phyloP scores from a whole-genome alignment of 2,329 filamentous ascomycete genomes.

The Cytospora paraplurivora region DNA sequence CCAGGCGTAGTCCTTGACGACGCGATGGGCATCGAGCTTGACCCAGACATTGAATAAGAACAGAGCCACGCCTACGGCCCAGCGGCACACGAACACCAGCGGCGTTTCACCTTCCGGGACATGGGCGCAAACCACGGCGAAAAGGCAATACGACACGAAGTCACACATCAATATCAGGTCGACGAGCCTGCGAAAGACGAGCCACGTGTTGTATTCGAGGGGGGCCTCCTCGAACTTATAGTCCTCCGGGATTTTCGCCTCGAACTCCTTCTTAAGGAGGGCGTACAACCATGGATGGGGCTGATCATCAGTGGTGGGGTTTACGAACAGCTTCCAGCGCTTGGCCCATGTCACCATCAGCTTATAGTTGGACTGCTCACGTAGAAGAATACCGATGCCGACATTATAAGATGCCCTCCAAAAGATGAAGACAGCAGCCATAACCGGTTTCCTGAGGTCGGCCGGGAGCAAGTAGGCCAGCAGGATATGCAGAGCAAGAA shows the following conservation, averaged over 20 bases:
- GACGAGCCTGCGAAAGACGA: conserved; percentile 91
- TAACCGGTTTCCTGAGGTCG: conserved; percentile 70
- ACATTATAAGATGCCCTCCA: conserved; percentile 93
- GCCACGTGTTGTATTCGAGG: conserved; percentile 98
- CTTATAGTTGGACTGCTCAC: conserved; percentile 86
- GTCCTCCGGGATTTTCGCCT: conserved; percentile 91
- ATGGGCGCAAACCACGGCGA: conserved; percentile 84
- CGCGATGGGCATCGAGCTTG: conserved; percentile 94
- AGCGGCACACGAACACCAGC: conserved; percentile 71
- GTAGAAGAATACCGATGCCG: conserved; percentile 87
- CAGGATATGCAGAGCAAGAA: conserved; percentile 75
- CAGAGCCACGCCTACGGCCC: conserved; percentile 74
- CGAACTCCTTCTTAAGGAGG: conserved; percentile 84
- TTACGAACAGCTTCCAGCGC: conserved; percentile 82
- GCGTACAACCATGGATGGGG: conserved; percentile 80
- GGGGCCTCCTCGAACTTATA: conserved; percentile 93
- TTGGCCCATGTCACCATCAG: conserved; percentile 85
- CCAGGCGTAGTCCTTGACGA: conserved; percentile 99
- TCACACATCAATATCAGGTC: conserved; percentile 99
- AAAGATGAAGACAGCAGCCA: conserved; percentile 83
- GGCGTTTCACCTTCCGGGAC: conserved; percentile 72
- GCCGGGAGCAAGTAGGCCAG: conserved; percentile 73
- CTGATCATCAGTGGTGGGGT: conserved; percentile 78
- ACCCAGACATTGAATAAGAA: conserved; percentile 98
- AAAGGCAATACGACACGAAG: conserved; percentile 94